Base-by-base conservation (phyloP, 345 rosid species). In the Dovyalis caffra region DNA sequence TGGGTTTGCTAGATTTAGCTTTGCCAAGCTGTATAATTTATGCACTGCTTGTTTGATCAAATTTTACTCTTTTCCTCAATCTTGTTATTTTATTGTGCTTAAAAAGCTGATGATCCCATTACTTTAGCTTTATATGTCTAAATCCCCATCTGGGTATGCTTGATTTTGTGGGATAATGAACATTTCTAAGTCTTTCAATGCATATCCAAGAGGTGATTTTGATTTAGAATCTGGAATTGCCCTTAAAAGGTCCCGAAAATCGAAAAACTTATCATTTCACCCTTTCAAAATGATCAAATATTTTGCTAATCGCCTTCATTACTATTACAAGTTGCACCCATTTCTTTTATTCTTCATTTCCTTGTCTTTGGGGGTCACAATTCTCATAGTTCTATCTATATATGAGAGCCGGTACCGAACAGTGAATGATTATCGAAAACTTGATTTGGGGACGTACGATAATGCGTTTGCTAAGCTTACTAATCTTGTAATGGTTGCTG, bases 401-500 rank as follows among this genome's bases (percentile, higher is more conserved):
- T 92, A 85, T 76, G 94, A 87, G 77, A 84, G 74, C 35, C 86
- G 64, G 72, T 82, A 83, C 63, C 75, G 78, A 62, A 60, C 81
- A 1, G 11, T 82, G 67, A 74, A 78, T 71, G 67, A 33, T 78
- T 86, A 80, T 73, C 64, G 73, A 68, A 85, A 75, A 58, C 68
- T 76, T 23, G 87, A 82, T 51, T 8, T 79, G 80, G 86, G 80
- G 8, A 45, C 71, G 23, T 77, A 81, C 75, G 82, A 67, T 45
- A 86, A 91, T 68, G 98, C 99, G 0, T 93, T 88, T 70, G 73
- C 89, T 0, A 83, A 85, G 61, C 89, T 91, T 62, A 84, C 71
- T 76, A 95, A 91, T 84, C 97, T 95, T 38, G 93, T 95, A 71
- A 95, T 93, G 97, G 98, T 95, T 6, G 98, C 99, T 68, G 97